Evolutionary conservation across 2,329 filamentous ascomycete genomes (phyloP), one percentile per base, ranked within the genome.

Genomic region (Penicillium oxalicum): DNA sequence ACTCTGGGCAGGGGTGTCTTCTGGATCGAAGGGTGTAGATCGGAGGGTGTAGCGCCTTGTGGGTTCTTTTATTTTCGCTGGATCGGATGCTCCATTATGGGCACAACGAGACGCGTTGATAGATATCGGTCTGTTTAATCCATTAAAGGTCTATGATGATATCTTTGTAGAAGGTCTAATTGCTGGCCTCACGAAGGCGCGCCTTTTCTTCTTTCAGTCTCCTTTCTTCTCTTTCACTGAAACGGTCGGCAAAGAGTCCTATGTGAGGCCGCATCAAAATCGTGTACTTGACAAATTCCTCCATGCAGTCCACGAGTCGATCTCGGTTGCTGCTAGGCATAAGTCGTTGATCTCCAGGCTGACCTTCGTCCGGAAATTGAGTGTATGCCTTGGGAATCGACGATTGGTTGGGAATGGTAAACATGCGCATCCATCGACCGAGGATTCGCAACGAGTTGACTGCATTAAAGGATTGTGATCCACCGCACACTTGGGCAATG

Each of bases 351-450:
- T 76, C 73, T 4, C 64, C 74, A 4, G 70, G 65, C 8, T 66
- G 65, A 44, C 62, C 72, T 27, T 75, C 74, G n/a, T 73, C 68
- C 3, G 78, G 79, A 42, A 84, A 84, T 40, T 82, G 78, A 4
- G 74, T 84, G 52, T 81, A 86, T 0, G 82, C 83, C 61, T 72
- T 77, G 0, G 83, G 83, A 2, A 86, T 73, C 0, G 78, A 82
- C 25, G 76, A 80, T 62, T 86, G 83, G 60, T 86, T 86, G 0
- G 81, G 80, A 26, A 85, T 83, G 1, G 76, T 70, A 54, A 84
- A 84, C 81, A 85, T 84, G 36, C 81, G 75, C 82, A 85, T 85
- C 83, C 82, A 86, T 0, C 83, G 75, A 0, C 83, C 83, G 0
- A 86, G 71, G 9, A 86, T 76, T 0, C 82, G 75, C n/a, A 86